Evolutionary conservation across 2,329 filamentous ascomycete species (phyloP).

Genomic region (Aspergillus hiratsukae): DNA sequence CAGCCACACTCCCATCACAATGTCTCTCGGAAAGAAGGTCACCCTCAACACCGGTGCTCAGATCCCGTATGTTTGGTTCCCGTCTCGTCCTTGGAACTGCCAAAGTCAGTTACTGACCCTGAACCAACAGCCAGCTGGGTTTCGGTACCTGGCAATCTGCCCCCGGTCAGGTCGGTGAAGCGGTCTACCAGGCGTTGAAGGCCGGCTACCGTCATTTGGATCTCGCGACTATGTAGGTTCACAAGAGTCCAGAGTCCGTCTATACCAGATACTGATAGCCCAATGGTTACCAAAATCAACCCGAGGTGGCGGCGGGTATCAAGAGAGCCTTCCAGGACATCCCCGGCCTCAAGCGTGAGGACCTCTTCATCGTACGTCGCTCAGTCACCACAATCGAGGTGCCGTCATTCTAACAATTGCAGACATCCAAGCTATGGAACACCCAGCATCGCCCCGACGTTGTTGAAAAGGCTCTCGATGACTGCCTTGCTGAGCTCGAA

Average conservation of each 20-base stretch:
- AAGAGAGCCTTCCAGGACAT: conserved; percentile 34
- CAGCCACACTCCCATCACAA: conserved; percentile 13
- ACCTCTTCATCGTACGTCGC: conserved; percentile 36
- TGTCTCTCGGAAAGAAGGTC: conserved; percentile 40
- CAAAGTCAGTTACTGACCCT: neutral
- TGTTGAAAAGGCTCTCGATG: conserved; percentile 48
- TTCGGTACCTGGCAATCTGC: conserved; percentile 40
- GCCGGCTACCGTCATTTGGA: conserved; percentile 39
- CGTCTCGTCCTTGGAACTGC: neutral
- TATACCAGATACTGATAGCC: neutral
- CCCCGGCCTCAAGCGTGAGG: conserved; percentile 39
- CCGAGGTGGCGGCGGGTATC: conserved; percentile 32
- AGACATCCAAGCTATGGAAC: conserved; percentile 61
- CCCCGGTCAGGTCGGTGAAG: conserved; percentile 37
- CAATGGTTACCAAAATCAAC: conserved; percentile 38
- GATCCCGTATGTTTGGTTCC: conserved; percentile 31
- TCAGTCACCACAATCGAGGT: neutral
- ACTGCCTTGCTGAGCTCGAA: conserved; percentile 48
- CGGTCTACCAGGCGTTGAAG: conserved; percentile 38
- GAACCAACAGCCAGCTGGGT: conserved; percentile 29
- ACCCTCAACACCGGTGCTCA: conserved; percentile 35
- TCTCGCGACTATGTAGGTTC: conserved; percentile 35
- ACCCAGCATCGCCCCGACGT: conserved; percentile 47
- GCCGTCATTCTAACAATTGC: neutral
- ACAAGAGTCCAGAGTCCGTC: neutral